phyloP scores from a whole-genome alignment of 768 basidiomycete species.

The Butyriboletus loyo region DNA sequence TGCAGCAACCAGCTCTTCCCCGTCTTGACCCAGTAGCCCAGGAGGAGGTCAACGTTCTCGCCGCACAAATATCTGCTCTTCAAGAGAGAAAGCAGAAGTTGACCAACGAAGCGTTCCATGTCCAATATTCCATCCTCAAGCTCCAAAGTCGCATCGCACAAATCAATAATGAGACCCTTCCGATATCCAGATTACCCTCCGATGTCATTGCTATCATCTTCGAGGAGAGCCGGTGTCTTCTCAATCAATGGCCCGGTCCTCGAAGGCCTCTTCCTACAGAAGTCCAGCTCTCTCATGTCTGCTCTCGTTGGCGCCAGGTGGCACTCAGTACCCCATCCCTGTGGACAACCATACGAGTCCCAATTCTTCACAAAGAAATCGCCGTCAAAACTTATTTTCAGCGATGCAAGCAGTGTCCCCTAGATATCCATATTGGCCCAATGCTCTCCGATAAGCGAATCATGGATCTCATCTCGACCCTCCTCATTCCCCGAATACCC shows the following conservation, averaged over 20 bases:
- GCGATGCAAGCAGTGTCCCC: slow-evolving; percentile 31
- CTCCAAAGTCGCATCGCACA: slow-evolving; percentile 33
- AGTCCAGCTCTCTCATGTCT: slow-evolving; percentile 37
- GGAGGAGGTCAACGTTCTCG: slow-evolving; percentile 26
- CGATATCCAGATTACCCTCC: slow-evolving; percentile 29
- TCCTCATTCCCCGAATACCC: slow-evolving; percentile 29
- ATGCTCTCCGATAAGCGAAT: slow-evolving; percentile 19
- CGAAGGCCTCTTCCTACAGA: slow-evolving; percentile 31
- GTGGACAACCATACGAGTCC: slow-evolving; percentile 35
- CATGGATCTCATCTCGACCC: slow-evolving; percentile 26
- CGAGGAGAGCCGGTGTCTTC: slow-evolving; percentile 29
- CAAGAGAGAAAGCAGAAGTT: slow-evolving; percentile 23
- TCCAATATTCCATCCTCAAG: slow-evolving; percentile 26
- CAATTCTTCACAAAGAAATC: slow-evolving; percentile 28
- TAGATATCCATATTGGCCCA: slow-evolving; percentile 33
- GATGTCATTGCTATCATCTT: slow-evolving; percentile 35
- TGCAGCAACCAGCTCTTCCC: slow-evolving; percentile 17
- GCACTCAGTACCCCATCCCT: slow-evolving; percentile 34
- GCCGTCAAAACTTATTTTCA: slow-evolving; percentile 30
- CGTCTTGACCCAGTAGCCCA: slow-evolving; percentile 23
- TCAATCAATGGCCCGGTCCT: slow-evolving; percentile 25
- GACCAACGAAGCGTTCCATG: slow-evolving; percentile 22
- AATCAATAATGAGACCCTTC: slow-evolving; percentile 30
- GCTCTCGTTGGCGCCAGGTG: slow-evolving; percentile 34
- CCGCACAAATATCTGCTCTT: slow-evolving; percentile 17